phyloP scores from a whole-genome alignment of 2,329 filamentous ascomycete species.

The Colletotrichum navitas region DNA sequence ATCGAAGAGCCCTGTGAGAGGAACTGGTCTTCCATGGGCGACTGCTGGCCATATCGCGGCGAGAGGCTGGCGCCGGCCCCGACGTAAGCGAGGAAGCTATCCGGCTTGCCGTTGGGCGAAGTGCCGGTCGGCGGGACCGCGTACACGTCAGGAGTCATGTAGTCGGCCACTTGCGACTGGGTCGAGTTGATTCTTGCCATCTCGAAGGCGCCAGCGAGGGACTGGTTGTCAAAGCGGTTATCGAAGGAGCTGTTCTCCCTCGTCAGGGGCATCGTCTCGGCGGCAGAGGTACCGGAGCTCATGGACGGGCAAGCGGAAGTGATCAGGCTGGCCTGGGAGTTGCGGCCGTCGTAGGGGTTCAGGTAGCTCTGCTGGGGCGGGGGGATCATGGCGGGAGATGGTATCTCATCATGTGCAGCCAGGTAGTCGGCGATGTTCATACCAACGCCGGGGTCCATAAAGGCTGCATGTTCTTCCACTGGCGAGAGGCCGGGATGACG shows the following conservation, averaged over 20 bases:
- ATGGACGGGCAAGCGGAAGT: constrained; percentile 59
- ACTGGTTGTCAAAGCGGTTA: constrained; percentile 46
- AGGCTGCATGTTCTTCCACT: constrained; percentile 51
- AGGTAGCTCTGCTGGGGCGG: constrained; percentile 43
- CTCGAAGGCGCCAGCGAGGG: constrained; percentile 47
- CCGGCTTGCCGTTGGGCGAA: constrained; percentile 49
- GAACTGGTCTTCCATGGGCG: constrained; percentile 48
- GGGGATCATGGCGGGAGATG: constrained; percentile 46
- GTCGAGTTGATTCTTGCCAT: constrained; percentile 56
- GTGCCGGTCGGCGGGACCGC: constrained; percentile 38
- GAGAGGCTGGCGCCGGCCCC: constrained; percentile 55
- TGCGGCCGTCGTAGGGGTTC: constrained; percentile 43
- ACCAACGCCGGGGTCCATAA: constrained; percentile 49
- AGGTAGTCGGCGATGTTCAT: constrained; percentile 57
- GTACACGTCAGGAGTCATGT: constrained; percentile 46
- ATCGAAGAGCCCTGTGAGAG: constrained; percentile 48
- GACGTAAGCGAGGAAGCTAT: constrained; percentile 51
- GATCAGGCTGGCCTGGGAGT: constrained; percentile 45
- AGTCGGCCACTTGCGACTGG: constrained; percentile 50
- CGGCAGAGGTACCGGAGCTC: constrained; percentile 55
- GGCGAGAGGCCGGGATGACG: constrained; percentile 49
- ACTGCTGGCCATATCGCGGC: constrained; percentile 49
- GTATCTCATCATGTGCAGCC: constrained; percentile 47
- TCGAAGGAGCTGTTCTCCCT: constrained; percentile 58
- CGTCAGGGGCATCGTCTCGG: constrained; percentile 57